phyloP scores from a whole-genome alignment of 2,329 filamentous ascomycete genomes.

The Trichoderma sp. region DNA sequence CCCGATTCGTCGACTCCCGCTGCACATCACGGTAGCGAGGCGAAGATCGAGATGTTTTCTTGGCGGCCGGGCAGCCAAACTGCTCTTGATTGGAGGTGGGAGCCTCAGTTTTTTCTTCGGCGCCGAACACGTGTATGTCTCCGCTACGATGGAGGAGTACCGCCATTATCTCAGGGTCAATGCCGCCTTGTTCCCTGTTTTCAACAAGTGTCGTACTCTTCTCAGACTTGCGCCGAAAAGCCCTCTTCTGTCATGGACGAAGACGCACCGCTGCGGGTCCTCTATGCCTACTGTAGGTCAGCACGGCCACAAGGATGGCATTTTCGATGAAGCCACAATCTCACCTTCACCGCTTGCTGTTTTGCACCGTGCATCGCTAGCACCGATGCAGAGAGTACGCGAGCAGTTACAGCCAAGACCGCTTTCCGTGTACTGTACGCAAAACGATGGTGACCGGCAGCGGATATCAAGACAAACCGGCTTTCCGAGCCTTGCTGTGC shows the following conservation, averaged over 20 bases:
- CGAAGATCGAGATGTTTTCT: neutral
- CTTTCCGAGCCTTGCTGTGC: neutral
- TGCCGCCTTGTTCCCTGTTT: neutral
- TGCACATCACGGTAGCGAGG: slow-evolving; percentile 21
- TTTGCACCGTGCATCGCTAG: slow-evolving; percentile 5
- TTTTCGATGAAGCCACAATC: slow-evolving; percentile 8
- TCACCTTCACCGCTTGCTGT: slow-evolving; percentile 14
- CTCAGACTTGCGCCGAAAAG: slow-evolving; percentile 13
- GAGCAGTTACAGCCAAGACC: neutral
- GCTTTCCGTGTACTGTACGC: neutral
- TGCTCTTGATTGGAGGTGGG: neutral
- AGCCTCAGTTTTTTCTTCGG: neutral
- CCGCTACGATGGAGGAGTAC: neutral
- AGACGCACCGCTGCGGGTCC: slow-evolving; percentile 12
- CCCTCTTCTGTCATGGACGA: slow-evolving; percentile 9
- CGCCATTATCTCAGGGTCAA: slow-evolving; percentile 5
- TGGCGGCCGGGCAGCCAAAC: neutral
- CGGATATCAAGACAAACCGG: slow-evolving; percentile 7
- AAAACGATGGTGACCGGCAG: slow-evolving; percentile 4
- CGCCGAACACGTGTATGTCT: slow-evolving; percentile 18
- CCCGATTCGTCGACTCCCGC: slow-evolving; percentile 9
- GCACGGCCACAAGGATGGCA: slow-evolving; percentile 15
- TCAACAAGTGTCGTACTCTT: slow-evolving; percentile 4
- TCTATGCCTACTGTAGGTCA: neutral
- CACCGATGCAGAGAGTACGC: neutral